These are phyloP conservation scores for Bondarzewia mesenterica DNA, from an alignment of 1,284 basidiomycete genomes.

Conservation along the genomic window DNA sequence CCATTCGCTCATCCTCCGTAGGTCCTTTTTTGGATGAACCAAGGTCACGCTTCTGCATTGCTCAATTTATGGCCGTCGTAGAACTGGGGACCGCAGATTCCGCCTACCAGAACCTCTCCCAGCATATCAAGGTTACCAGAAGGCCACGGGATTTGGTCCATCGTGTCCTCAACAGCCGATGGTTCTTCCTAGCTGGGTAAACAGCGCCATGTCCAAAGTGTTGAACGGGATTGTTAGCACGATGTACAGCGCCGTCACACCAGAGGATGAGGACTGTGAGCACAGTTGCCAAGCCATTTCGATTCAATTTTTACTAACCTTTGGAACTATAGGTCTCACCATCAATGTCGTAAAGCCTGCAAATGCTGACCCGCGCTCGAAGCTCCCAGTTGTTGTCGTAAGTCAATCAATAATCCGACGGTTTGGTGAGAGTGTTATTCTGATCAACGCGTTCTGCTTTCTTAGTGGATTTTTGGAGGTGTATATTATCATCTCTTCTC, in stretches of 20 bases:
- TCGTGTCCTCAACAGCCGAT: constrained; percentile 14
- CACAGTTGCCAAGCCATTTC: not conserved
- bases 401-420: constrained; percentile 9
- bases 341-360: constrained; percentile 33
- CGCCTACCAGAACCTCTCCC: constrained; percentile 1
- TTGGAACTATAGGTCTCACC: constrained; percentile 27
- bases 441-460: not conserved
- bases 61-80: not conserved
- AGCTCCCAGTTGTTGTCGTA: constrained; percentile 35
- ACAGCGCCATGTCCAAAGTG: constrained; percentile 1
- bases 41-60: not conserved
- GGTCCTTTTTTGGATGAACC: constrained; percentile 7
- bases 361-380: constrained; percentile 12
- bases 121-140: constrained; percentile 8
- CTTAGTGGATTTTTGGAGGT: constrained; percentile 22
- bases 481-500: not conserved
- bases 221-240: constrained; percentile 2
- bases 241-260: constrained; percentile 5
- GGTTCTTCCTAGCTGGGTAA: constrained; percentile 5
- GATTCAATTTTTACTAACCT: not conserved
- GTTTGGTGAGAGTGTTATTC: not conserved
- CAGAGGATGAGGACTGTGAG: constrained; percentile 18
- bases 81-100: constrained; percentile 7
- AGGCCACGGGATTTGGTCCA: constrained; percentile 7
- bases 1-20: constrained; percentile 42